A percentile compares a stretch with the other conserved stretches of the same genome.
phyloP scores from a whole-genome alignment of 1,284 basidiomycete species.

The Omphalotus olearius region DNA sequence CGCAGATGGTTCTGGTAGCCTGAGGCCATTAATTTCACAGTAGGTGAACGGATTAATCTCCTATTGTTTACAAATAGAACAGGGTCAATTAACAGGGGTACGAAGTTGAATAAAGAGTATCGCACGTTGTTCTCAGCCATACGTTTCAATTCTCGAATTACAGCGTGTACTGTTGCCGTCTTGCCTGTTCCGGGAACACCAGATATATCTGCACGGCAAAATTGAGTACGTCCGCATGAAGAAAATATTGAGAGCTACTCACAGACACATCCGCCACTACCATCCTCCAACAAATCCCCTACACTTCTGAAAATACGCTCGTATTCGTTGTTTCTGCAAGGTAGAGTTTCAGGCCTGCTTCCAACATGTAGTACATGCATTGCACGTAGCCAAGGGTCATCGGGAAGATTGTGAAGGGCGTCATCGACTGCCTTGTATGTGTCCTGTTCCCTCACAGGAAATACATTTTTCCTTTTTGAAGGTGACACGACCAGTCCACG shows the following conservation, averaged over 20 bases:
- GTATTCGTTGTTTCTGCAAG: constrained; percentile 90
- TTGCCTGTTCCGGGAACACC: constrained; percentile 98
- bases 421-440: constrained; percentile 30
- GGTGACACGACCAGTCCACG: constrained; percentile 29
- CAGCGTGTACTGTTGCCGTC: constrained; percentile 94
- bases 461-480: constrained; percentile 21
- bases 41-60: constrained; percentile 94
- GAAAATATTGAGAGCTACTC: constrained; percentile 29
- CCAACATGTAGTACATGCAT: constrained; percentile 93
- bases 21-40: constrained; percentile 97
- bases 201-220: constrained; percentile 70
- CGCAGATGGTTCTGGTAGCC: constrained; percentile 83
- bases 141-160: constrained; percentile 82
- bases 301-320: constrained; percentile 74
- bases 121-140: constrained; percentile 79
- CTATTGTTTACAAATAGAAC: constrained; percentile 31
- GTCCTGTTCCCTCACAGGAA: constrained; percentile 32
- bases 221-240: neutral
- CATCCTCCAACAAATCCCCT: constrained; percentile 86
- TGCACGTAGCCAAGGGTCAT: constrained; percentile 79
- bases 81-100: neutral
- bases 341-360: constrained; percentile 85
- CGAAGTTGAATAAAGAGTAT: constrained; percentile 10
- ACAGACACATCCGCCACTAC: constrained; percentile 95
- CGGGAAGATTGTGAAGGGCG: constrained; percentile 44